Evolutionary conservation across 345 rosid species (phyloP).

Genomic region (Bruguiera gymnorhiza): DNA sequence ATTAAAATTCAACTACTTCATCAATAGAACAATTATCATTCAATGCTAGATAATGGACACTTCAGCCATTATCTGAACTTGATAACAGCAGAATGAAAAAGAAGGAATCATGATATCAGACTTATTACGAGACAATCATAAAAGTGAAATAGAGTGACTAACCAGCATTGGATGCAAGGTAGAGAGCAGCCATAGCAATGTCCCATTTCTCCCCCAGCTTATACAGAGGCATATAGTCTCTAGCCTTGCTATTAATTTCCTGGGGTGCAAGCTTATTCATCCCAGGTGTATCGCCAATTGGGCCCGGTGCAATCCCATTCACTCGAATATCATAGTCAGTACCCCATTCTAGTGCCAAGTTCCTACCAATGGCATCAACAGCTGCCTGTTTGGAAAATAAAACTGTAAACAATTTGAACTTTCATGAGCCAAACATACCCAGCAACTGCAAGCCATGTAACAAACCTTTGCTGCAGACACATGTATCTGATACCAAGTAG

Average conservation of each 20-base stretch:
- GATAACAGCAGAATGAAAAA: too few species aligned
- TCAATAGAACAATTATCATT: too few species aligned
- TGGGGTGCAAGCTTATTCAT: conserved; percentile 41
- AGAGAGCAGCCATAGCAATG: conserved; percentile 52
- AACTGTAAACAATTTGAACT: background rate
- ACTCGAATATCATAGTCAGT: conserved; percentile 50
- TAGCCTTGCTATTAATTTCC: conserved; percentile 23
- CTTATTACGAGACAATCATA: too few species aligned
- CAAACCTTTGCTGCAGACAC: conserved; percentile 54
- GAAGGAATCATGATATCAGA: too few species aligned
- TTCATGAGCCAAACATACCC: background rate
- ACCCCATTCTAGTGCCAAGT: conserved; percentile 58
- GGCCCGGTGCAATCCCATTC: conserved; percentile 56
- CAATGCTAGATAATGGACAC: too few species aligned
- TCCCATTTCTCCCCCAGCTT: conserved; percentile 59
- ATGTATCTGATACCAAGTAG: conserved; percentile 52
- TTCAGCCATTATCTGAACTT: too few species aligned
- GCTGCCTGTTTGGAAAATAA: conserved; percentile 39
- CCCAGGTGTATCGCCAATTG: conserved; percentile 46
- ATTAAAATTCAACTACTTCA: too few species aligned
- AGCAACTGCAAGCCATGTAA: background rate
- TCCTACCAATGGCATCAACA: conserved; percentile 49
- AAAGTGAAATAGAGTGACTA: background rate
- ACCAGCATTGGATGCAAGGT: conserved; percentile 55
- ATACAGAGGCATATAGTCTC: conserved; percentile 24